Evolutionary conservation across 108 stramenopile species (phyloP).

Genomic region (Epipyxis sp.): DNA sequence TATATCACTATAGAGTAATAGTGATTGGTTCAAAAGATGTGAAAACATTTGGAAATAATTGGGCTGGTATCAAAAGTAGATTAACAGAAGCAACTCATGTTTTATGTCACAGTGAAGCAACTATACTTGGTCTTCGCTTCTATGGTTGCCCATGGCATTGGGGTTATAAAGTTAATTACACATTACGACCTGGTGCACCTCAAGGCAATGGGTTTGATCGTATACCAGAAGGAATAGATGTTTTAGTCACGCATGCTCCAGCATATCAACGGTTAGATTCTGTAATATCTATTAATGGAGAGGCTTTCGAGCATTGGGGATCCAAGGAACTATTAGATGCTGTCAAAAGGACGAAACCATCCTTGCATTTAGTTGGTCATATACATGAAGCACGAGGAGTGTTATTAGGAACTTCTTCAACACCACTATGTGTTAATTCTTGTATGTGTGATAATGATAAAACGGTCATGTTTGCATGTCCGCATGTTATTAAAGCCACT

Average conservation of each 20-base stretch:
- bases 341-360: background rate
- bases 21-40: conserved; percentile 14
- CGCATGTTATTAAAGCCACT: conserved; percentile 13
- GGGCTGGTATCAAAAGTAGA: conserved; percentile 1
- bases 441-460: conserved; percentile 6
- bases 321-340: background rate
- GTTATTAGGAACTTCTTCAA: background rate
- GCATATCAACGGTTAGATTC: conserved; percentile 10
- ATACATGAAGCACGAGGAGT: conserved; percentile 15
- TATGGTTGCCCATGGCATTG: conserved; percentile 32
- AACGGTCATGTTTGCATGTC: background rate
- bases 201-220: background rate
- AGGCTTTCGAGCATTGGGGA: conserved; percentile 15
- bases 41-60: conserved; percentile 18
- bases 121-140: conserved; percentile 26
- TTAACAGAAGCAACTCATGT: conserved; percentile 18
- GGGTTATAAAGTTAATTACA: background rate
- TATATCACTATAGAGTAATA: conserved; percentile 24
- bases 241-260: conserved; percentile 15
- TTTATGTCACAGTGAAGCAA: background rate
- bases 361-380: conserved; percentile 16
- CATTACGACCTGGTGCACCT: conserved; percentile 19
- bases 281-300: background rate
- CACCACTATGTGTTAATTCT: conserved; percentile 7
- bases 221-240: conserved; percentile 6